Evolutionary conservation across 73 alveolate genomes (phyloP).

Genomic region (Paraurostyla sp.): DNA sequence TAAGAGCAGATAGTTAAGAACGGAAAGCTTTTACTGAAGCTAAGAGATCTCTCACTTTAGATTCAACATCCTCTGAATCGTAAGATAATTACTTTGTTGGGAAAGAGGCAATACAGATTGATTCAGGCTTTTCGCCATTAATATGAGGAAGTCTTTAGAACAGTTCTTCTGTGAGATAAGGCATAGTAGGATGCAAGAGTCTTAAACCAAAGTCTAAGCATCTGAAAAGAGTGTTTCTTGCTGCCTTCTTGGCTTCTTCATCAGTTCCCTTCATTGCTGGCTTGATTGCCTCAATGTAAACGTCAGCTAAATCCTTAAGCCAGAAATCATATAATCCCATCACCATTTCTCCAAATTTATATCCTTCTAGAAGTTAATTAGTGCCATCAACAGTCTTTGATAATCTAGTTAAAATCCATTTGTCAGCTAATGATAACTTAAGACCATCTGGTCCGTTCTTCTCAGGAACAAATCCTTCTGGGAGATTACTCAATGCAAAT

Average conservation of each 20-base stretch:
- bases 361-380: conserved; percentile 81
- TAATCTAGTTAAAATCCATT: conserved; percentile 94
- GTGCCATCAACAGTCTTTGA: conserved; percentile 72
- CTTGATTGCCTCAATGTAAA: conserved; percentile 94
- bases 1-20: conserved; percentile 74
- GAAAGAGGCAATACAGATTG: conserved; percentile 87
- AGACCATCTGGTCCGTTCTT: conserved; percentile 75
- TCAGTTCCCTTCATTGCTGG: conserved; percentile 79
- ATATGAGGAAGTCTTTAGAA: conserved; percentile 96
- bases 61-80: conserved; percentile 78
- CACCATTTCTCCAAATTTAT: conserved; percentile 93
- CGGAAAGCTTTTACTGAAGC: conserved; percentile 75
- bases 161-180: conserved; percentile 97
- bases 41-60: conserved; percentile 62
- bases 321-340: conserved; percentile 88
- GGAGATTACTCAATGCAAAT: conserved; percentile 83
- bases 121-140: conserved; percentile 75
- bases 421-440: conserved; percentile 83
- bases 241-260: conserved; percentile 85
- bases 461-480: conserved; percentile 84
- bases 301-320: conserved; percentile 93
- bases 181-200: conserved; percentile 97
- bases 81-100: conserved; percentile 78
- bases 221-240: conserved; percentile 86
- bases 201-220: conserved; percentile 88